Evolutionary conservation across 116 monocot species (phyloP), one percentile per base, ranked within the genome.

Genomic region (Zostera marina): DNA sequence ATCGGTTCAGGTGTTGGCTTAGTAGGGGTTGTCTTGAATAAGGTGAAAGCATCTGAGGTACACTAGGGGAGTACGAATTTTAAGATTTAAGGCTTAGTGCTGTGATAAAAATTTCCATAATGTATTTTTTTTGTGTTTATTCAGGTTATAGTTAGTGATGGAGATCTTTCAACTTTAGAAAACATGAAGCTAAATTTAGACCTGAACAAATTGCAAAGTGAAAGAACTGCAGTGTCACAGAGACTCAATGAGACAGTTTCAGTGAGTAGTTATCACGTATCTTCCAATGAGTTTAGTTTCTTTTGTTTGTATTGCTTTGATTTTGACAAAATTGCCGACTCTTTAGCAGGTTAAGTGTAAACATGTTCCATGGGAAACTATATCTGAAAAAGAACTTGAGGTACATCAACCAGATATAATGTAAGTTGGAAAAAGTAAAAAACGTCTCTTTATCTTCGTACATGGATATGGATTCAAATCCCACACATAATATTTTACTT

Each of bases 1-100:
- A 69, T 89, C 58, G 96, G 96, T 60, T 82, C 96, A 62, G 96
- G 96, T 78, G 89, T 85, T 56, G 96, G 96, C 7, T 68, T 89
- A 61, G 80, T 89, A 52, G 96, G 96, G 52, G 68, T 83, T 65
- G 62, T 67, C 63, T 79, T 96, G 26, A 56, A 62, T 14, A 71
- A 76, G 62, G 79, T 77, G 55, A 74, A 80, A 66, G 79, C 85
- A 55, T 88, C 79, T 32, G 84, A 85, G 80, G 94, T 94, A 20
- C 20, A 49, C 19, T 49, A 17, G 4, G 7, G n/a, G 15, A n/a
- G 48, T 17, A 16, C 15, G 15, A 49, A 3, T 49, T 20, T 56
- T 39, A 14, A 7, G 15, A 3, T 49, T 20, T 56, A 56, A 14
- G 12, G 15, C 15, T 40, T 38, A 0, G 15, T 41, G 41, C 20